phyloP scores from a whole-genome alignment of 805 yeast genomes.

The Candida sithepensis region DNA sequence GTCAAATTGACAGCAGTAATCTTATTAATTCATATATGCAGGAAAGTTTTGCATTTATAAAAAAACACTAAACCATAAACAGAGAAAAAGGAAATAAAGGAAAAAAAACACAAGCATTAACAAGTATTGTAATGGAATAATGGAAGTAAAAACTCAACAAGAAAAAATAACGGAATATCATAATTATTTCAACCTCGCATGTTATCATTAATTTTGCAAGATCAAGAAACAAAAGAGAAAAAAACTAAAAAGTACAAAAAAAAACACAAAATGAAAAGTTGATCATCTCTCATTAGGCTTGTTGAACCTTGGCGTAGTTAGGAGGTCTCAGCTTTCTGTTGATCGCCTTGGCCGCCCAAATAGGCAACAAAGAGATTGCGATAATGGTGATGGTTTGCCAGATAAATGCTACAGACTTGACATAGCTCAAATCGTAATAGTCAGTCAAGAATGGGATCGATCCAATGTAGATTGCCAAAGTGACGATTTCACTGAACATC shows the following conservation, averaged over 20 bases:
- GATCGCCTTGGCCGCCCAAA: constrained; percentile 78
- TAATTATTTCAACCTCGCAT: too few relatives aligned
- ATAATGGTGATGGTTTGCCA: constrained; percentile 70
- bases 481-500: constrained; percentile 68
- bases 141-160: not conserved
- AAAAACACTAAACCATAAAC: not conserved
- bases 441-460: constrained; percentile 83
- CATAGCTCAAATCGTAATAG: constrained; percentile 73
- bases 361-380: constrained; percentile 75
- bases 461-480: constrained; percentile 61
- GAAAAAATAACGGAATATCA: not conserved
- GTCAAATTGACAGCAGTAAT: not conserved
- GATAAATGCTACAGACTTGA: constrained; percentile 52
- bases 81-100: not conserved
- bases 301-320: constrained; percentile 94
- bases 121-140: not conserved
- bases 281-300: constrained; percentile 37
- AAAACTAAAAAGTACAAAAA: not conserved
- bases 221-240: not conserved
- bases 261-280: not conserved
- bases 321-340: constrained; percentile 85
- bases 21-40: not conserved
- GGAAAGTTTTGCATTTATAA: not conserved
- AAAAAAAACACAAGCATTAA: not conserved
- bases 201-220: not conserved